phyloP scores from a whole-genome alignment of 495 filamentous ascomycete genomes.

The Amphirosellinia nigrospora region DNA sequence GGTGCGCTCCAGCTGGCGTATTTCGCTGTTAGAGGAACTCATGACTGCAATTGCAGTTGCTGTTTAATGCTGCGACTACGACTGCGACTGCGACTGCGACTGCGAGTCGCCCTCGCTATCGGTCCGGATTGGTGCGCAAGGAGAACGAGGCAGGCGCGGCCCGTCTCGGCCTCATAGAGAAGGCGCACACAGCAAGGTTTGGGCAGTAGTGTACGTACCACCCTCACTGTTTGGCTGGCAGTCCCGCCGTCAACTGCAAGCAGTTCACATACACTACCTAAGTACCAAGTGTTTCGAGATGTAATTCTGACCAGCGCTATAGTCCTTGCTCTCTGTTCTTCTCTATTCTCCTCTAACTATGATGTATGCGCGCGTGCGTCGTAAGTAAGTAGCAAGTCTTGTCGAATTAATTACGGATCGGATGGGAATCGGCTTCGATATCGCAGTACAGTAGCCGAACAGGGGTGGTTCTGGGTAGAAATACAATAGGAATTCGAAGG shows the following conservation, averaged over 20 bases:
- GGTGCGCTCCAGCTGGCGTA: slow-evolving; percentile 44
- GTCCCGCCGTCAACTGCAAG: neutral
- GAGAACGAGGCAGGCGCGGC: slow-evolving; percentile 6
- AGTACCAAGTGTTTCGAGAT: neutral
- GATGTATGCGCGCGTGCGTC: slow-evolving; percentile 2
- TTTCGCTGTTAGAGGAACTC: slow-evolving; percentile 54
- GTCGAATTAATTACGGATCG: neutral
- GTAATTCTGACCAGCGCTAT: neutral
- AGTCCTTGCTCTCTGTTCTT: neutral
- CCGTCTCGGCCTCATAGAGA: slow-evolving; percentile 20
- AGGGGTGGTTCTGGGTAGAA: neutral
- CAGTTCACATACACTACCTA: neutral
- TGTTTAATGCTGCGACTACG: neutral
- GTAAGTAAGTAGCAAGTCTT: neutral
- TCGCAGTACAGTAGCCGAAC: neutral
- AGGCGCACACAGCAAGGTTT: neutral
- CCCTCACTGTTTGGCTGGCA: neutral
- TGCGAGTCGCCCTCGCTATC: slow-evolving; percentile 16
- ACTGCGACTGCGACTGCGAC: neutral
- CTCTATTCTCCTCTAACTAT: neutral
- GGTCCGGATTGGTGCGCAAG: slow-evolving; percentile 22
- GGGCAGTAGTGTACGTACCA: neutral
- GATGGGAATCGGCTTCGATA: neutral
- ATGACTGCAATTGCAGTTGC: slow-evolving; percentile 23
- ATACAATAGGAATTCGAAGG: neutral